phyloP scores from a whole-genome alignment of 805 yeast species.

The Spathaspora hagerdaliae region DNA sequence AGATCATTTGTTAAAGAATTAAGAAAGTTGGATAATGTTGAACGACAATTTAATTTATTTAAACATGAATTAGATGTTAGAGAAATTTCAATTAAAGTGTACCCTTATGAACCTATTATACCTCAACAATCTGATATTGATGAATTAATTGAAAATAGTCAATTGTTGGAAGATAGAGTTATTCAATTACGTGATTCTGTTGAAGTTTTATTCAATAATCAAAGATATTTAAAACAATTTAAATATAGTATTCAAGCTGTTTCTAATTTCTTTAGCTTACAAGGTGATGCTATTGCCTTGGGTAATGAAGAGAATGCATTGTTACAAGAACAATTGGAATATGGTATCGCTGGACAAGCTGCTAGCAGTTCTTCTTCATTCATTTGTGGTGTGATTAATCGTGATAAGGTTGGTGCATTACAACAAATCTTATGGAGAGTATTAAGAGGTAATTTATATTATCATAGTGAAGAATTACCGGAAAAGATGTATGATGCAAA shows the following conservation, averaged over 20 bases:
- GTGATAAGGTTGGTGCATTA: slow-evolving; percentile 63
- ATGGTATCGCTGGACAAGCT: slow-evolving; percentile 22
- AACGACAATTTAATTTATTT: slow-evolving; percentile 61
- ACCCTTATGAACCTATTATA: slow-evolving; percentile 23
- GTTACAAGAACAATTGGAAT: slow-evolving; percentile 32
- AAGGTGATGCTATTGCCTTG: slow-evolving; percentile 23
- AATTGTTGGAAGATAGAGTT: slow-evolving; percentile 69
- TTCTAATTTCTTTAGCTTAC: slow-evolving; percentile 32
- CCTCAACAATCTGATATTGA: slow-evolving; percentile 62
- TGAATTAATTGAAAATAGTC: slow-evolving; percentile 59
- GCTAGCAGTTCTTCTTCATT: slow-evolving; percentile 30
- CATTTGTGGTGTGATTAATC: slow-evolving; percentile 78
- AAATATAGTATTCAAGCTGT: slow-evolving; percentile 46
- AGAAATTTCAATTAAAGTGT: slow-evolving; percentile 31
- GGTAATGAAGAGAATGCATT: slow-evolving; percentile 35
- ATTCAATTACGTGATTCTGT: slow-evolving; percentile 66
- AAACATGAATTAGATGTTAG: slow-evolving; percentile 49
- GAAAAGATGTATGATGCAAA: slow-evolving; percentile 65
- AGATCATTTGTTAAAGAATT: slow-evolving; percentile 87
- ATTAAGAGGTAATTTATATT: slow-evolving; percentile 84
- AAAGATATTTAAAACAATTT: slow-evolving; percentile 66
- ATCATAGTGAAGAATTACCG: slow-evolving; percentile 68
- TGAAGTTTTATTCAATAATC: slow-evolving; percentile 57
- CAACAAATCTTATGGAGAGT: slow-evolving; percentile 90
- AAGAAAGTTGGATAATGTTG: slow-evolving; percentile 77